Conservation (phyloP, 176 grass and related monocot species). For the Ampelocalamus luodianensis region DNA sequence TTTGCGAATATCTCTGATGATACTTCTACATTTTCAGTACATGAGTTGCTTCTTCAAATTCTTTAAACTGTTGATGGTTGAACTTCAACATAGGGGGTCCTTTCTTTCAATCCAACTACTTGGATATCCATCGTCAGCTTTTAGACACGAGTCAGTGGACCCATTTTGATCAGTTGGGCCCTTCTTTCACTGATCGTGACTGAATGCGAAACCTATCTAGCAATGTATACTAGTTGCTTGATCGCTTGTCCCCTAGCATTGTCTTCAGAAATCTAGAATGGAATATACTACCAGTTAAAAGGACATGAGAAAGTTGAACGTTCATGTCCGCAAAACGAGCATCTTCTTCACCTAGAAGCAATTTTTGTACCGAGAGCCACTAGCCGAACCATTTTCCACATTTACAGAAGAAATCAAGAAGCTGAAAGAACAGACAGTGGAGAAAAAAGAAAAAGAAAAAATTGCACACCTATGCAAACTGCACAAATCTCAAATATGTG, state of each 20-base stretch:
- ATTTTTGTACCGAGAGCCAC: background rate
- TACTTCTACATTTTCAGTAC: background rate
- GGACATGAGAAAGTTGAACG: background rate
- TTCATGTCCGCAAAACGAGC: background rate
- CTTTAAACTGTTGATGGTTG: background rate
- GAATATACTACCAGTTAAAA: background rate
- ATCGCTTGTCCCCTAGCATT: background rate
- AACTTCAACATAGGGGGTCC: background rate
- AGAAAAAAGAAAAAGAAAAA: background rate
- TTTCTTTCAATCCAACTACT: background rate
- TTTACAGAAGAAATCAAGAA: background rate
- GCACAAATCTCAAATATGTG: no score
- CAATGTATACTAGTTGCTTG: background rate
- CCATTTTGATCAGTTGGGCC: background rate
- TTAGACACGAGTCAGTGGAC: background rate
- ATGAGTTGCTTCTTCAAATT: background rate
- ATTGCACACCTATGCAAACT: no score
- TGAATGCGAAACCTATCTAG: background rate
- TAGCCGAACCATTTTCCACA: background rate
- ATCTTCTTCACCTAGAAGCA: background rate
- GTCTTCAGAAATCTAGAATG: background rate
- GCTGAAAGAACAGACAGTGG: background rate
- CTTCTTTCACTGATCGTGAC: background rate
- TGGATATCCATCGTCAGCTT: background rate
- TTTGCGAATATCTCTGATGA: background rate